These are phyloP conservation scores for Elsinoe batatas DNA, from an alignment of 2,329 filamentous ascomycete genomes.

Conservation along the genomic window DNA sequence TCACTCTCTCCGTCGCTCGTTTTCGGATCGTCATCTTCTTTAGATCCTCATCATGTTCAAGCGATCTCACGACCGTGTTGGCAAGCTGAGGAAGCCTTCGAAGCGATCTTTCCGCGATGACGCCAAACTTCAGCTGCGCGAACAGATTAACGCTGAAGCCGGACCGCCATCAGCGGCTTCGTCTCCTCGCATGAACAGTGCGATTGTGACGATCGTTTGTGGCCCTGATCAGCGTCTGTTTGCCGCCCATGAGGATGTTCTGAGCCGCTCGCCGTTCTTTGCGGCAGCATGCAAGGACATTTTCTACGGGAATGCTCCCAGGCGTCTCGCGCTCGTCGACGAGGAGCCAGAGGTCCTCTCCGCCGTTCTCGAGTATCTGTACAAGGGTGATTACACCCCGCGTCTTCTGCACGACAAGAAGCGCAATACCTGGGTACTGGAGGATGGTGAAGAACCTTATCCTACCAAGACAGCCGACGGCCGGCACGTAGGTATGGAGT, in stretches of 20 bases:
- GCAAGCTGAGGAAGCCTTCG: conserved; percentile 70
- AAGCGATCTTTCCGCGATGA: conserved; percentile 71
- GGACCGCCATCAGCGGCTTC: conserved; percentile 29
- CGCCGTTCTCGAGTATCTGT: conserved; percentile 88
- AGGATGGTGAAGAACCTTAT: conserved; percentile 48
- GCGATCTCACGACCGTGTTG: conserved; percentile 82
- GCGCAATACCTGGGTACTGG: conserved; percentile 80
- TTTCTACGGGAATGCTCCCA: conserved; percentile 59
- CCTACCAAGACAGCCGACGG: conserved; percentile 36
- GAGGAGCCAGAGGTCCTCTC: conserved; percentile 88
- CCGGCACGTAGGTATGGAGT: conserved; percentile 51
- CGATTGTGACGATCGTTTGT: conserved; percentile 80
- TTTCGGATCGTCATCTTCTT: conserved; percentile 34
- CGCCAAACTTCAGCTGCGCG: conserved; percentile 78
- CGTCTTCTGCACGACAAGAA: conserved; percentile 79
- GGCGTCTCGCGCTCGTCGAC: conserved; percentile 67
- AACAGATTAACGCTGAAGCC: conserved; percentile 58
- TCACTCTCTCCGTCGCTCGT: conserved; percentile 25
- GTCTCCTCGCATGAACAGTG: conserved; percentile 48
- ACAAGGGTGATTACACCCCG: conserved; percentile 93
- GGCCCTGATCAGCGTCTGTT: conserved; percentile 80
- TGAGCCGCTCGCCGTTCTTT: conserved; percentile 79
- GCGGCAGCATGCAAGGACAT: conserved; percentile 49
- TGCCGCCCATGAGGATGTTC: conserved; percentile 88
- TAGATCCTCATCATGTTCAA: conserved; percentile 66